Percentiles rank a stretch among this genome's conserved stretches.
Evolutionary conservation across 148 eudicot species (phyloP).

Genomic region (Amaranthus cruentus): DNA sequence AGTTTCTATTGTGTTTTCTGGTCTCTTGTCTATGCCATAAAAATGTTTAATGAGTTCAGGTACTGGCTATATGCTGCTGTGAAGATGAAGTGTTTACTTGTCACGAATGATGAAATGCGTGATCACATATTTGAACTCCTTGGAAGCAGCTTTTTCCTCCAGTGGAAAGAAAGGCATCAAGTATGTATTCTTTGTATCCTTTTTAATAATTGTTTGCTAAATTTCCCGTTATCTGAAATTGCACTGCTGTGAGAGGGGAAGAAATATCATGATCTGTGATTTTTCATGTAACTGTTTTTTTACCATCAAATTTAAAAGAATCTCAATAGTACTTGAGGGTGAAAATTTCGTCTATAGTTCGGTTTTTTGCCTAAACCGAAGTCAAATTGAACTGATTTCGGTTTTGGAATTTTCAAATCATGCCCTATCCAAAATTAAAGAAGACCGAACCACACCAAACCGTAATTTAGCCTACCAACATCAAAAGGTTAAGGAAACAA

Average conservation of each 20-base stretch:
- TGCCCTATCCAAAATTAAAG: too few species aligned
- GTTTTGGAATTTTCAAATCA: too few species aligned
- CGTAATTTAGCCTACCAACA: too few species aligned
- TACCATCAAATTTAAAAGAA: too few species aligned
- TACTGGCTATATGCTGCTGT: conserved; percentile 98
- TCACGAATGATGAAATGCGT: conserved; percentile 97
- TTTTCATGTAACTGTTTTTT: neutral
- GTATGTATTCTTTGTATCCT: conserved; percentile 32
- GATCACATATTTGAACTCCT: conserved; percentile 96
- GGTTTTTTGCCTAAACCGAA: too few species aligned
- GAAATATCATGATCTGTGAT: neutral
- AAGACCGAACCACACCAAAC: too few species aligned
- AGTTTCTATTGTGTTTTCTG: neutral
- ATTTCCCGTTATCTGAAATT: neutral
- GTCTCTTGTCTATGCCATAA: neutral
- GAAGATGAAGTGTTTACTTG: conserved; percentile 79
- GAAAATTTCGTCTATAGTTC: too few species aligned
- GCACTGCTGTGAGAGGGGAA: neutral
- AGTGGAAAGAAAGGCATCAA: conserved; percentile 97
- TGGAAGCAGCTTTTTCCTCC: conserved; percentile 74
- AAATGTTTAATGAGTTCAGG: conserved; percentile 35
- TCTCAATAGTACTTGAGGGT: too few species aligned
- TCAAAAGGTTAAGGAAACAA: too few species aligned
- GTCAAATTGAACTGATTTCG: too few species aligned
- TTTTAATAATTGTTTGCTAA: neutral